Percentiles rank a stretch among this genome's conserved stretches.
These are phyloP conservation scores for Irpex lacteus DNA, from an alignment of 1,284 basidiomycete genomes.

Conservation along the genomic window DNA sequence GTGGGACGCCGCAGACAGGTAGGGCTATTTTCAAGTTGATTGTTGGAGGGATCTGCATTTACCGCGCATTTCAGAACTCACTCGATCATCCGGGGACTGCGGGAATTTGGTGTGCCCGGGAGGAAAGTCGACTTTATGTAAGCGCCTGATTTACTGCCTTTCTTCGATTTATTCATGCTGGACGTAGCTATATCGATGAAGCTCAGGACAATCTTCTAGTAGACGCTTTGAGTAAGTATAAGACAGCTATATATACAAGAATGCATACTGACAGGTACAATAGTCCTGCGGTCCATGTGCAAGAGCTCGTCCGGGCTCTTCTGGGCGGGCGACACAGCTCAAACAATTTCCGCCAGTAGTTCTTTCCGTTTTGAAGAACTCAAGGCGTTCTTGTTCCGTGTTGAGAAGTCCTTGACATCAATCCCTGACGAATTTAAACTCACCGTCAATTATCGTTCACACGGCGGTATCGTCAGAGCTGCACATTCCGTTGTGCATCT, in stretches of 20 bases:
- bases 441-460: conserved; percentile 66
- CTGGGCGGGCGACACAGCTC: conserved; percentile 80
- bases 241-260: too few species aligned
- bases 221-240: conserved; percentile 52
- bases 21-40: too few species aligned
- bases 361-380: conserved; percentile 72
- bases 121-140: conserved; percentile 57
- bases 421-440: conserved; percentile 53
- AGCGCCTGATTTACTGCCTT: conserved; percentile 15
- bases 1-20: conserved; percentile 66
- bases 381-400: conserved; percentile 59
- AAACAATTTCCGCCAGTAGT: conserved; percentile 71
- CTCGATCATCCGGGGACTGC: conserved; percentile 41
- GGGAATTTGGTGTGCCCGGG: conserved; percentile 34
- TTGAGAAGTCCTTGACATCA: conserved; percentile 34
- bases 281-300: conserved; percentile 62
- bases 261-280: background rate
- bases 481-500: conserved; percentile 64
- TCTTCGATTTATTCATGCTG: too few species aligned
- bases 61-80: conserved; percentile 40
- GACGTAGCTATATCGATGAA: conserved; percentile 65
- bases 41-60: conserved; percentile 1
- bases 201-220: conserved; percentile 70
- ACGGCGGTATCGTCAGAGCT: conserved; percentile 61
- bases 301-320: conserved; percentile 65